Conservation (phyloP, 169 alveolate genomes). For the Blepharisma undulans region DNA sequence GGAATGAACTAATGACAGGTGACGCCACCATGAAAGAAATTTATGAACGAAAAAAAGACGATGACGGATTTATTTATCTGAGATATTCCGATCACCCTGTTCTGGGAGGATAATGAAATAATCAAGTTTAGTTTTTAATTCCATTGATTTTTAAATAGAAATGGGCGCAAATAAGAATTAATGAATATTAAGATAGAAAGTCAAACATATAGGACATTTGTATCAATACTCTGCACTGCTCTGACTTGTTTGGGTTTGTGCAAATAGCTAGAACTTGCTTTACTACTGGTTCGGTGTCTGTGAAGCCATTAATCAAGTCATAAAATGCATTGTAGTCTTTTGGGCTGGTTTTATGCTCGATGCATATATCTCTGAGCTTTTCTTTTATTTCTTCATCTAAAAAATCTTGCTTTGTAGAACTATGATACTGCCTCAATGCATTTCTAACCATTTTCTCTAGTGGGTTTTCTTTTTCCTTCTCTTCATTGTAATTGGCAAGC, state of each 20-base stretch:
- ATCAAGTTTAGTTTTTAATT: background rate
- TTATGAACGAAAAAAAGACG: slow-evolving; percentile 68
- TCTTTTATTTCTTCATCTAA: background rate
- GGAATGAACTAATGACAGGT: slow-evolving; percentile 60
- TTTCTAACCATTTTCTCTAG: background rate
- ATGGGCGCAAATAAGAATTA: background rate
- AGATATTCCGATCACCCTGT: slow-evolving; percentile 67
- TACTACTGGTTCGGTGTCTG: background rate
- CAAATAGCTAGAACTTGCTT: background rate
- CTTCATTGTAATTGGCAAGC: background rate
- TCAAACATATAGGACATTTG: background rate
- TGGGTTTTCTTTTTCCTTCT: background rate
- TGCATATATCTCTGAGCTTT: background rate
- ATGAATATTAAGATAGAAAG: background rate
- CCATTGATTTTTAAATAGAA: background rate
- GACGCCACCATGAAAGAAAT: slow-evolving; percentile 65
- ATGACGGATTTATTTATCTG: slow-evolving; percentile 77
- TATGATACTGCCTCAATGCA: background rate
- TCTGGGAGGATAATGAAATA: slow-evolving; percentile 46
- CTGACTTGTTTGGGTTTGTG: background rate
- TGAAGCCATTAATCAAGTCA: background rate
- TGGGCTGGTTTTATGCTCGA: background rate
- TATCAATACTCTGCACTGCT: background rate
- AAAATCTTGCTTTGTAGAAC: background rate
- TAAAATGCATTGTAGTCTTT: background rate